A percentile compares a stretch with the other conserved stretches of the same genome.
Evolutionary conservation across 805 yeast species (phyloP).

Genomic region (Candida nemodendra): DNA sequence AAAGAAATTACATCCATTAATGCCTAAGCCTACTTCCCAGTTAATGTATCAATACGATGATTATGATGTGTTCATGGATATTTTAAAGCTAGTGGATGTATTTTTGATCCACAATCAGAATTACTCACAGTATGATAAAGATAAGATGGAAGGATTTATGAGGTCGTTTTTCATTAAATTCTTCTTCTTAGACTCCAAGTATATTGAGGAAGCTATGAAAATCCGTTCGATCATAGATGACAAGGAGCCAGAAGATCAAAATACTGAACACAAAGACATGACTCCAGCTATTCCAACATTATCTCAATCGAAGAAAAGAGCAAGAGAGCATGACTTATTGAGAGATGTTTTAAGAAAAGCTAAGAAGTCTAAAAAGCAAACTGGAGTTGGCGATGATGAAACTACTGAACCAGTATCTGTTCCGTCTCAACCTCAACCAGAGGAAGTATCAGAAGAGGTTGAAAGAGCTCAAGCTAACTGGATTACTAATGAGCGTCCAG

Average conservation of each 20-base stretch:
- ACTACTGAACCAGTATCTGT: constrained; percentile 14
- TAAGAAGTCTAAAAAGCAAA: constrained; percentile 30
- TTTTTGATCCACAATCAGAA: constrained; percentile 68
- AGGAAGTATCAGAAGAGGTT: constrained; percentile 29
- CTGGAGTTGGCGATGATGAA: constrained; percentile 22
- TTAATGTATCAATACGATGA: constrained; percentile 61
- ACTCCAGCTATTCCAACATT: constrained; percentile 21
- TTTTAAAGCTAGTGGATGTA: constrained; percentile 61
- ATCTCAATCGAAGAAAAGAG: constrained; percentile 41
- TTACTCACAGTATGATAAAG: constrained; percentile 79
- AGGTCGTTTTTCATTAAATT: constrained; percentile 69
- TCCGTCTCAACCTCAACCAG: constrained; percentile 11
- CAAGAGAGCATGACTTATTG: constrained; percentile 56
- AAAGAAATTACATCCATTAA: constrained; percentile 79
- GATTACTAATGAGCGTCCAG: constrained; percentile 32
- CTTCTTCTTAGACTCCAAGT: constrained; percentile 57
- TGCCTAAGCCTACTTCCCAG: constrained; percentile 81
- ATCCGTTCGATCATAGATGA: constrained; percentile 33
- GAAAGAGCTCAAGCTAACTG: constrained; percentile 34
- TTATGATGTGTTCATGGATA: constrained; percentile 67
- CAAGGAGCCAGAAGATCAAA: constrained; percentile 22
- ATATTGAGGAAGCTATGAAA: constrained; percentile 40
- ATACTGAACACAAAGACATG: constrained; percentile 23
- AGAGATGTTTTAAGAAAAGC: constrained; percentile 56
- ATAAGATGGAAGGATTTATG: constrained; percentile 68